Percentiles rank a stretch among this genome's conserved stretches.
These are phyloP conservation scores for Aegilops umbellulata DNA, from an alignment of 176 grass and related monocot genomes.

Conservation along the genomic window DNA sequence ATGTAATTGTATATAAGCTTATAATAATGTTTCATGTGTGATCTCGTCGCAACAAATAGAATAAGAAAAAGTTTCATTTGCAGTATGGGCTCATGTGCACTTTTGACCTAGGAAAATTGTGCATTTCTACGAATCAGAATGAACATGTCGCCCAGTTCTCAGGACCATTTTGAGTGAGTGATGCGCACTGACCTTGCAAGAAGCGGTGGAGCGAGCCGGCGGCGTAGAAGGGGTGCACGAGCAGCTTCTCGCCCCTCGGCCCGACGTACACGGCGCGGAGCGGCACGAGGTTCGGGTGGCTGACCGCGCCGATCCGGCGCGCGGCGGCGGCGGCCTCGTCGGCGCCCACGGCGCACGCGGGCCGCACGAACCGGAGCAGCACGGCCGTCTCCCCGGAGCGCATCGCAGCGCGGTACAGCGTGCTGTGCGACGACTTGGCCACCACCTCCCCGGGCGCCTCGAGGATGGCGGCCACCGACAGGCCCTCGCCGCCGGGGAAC, in stretches of 20 bases:
- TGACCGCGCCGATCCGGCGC: conserved; percentile 48
- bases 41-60: neutral
- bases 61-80: neutral
- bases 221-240: conserved; percentile 88
- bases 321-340: conserved; percentile 67
- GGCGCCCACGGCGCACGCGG: conserved; percentile 47
- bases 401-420: conserved; percentile 81
- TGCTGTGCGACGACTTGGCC: conserved; percentile 84
- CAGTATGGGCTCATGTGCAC: neutral
- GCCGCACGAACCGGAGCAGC: conserved; percentile 86
- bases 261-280: conserved; percentile 79
- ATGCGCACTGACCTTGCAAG: conserved; percentile 49
- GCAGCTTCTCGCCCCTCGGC: conserved; percentile 86
- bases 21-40: neutral
- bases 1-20: neutral
- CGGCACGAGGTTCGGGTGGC: conserved; percentile 82
- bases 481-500: conserved; percentile 80
- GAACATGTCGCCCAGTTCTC: neutral
- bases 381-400: conserved; percentile 45
- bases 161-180: neutral
- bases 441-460: conserved; percentile 95
- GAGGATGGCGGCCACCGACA: conserved; percentile 71
- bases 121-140: neutral
- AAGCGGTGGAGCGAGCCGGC: conserved; percentile 76
- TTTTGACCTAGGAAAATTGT: neutral